Evolutionary conservation across 1,284 basidiomycete species (phyloP), one percentile per base, ranked within the genome.

Genomic region (Megacollybia platyphylla): DNA sequence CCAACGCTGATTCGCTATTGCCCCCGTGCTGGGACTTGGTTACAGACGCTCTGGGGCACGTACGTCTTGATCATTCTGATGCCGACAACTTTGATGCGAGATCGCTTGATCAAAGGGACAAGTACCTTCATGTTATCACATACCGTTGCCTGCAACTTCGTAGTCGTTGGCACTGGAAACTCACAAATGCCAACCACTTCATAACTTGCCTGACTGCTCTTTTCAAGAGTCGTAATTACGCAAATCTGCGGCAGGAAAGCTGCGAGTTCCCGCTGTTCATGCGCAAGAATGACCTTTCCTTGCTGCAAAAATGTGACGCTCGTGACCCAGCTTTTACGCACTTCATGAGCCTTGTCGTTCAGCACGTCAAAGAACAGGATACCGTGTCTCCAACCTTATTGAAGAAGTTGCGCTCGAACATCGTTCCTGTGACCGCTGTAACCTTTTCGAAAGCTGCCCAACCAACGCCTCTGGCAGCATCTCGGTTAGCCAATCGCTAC

Each of bases 191-290:
- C 0, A 62, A 24, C 7, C 10, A 26, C 17, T 27, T 91, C 53
- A 71, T 91, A 45, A 73, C 73, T 38, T 70, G 76, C 30, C 67
- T 96, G 1, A 76, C 77, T 31, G 73, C 79, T 34, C 75, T 93
- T 17, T 92, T 97, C 62, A 78, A 81, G 48, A 79, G 74, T 39
- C 79, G 93, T 20, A 78, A 79, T 43, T 87, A 91, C 46, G 71
- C 77, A 10, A 87, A 90, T 56, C 68, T 97, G 27, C 70, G 74
- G 0, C 76, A 77, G 11, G 92, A 97, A 54, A 54, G 52, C 15
- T 65, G 77, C 40, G 86, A 87, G 48, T 91, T 85, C 52, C 87
- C 92, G 1, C 61, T 65, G 2, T 96, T 94, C 58, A 68, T 97
- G 44, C 66, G 73, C 13, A 55, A 77, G 11, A 70, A 72, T 43